These are phyloP conservation scores for Dendrostoma leiphaemia DNA, from an alignment of 2,329 filamentous ascomycete genomes.

Conservation along the genomic window DNA sequence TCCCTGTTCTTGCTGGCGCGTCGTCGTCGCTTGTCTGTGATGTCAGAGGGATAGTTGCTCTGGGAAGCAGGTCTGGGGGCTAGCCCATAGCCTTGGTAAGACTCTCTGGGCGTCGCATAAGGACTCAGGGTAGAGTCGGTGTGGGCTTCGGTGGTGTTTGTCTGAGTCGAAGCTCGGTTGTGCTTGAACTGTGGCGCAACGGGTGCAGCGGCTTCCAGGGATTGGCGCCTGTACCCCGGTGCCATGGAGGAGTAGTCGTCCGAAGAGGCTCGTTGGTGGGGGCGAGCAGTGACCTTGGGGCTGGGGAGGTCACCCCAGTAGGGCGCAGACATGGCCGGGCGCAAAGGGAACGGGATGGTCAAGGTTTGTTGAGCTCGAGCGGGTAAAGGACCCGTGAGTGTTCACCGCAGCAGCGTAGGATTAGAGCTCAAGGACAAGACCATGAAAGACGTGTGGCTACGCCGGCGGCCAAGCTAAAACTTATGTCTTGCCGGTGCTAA, in stretches of 20 bases:
- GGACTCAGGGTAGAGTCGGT: constrained; percentile 60
- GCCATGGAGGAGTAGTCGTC: constrained; percentile 30
- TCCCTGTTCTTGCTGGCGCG: constrained; percentile 42
- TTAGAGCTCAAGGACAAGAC: constrained; percentile 19
- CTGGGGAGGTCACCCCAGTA: constrained; percentile 60
- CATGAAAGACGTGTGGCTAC: constrained; percentile 13
- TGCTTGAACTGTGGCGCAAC: constrained; percentile 41
- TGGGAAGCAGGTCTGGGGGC: constrained; percentile 58
- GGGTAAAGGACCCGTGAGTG: constrained; percentile 21
- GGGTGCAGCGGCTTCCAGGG: constrained; percentile 28
- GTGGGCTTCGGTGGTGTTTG: constrained; percentile 50
- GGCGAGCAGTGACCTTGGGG: constrained; percentile 37
- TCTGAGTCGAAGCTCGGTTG: constrained; percentile 55
- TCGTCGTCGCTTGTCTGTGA: constrained; percentile 40
- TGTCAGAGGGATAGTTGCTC: constrained; percentile 40
- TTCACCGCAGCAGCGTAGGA: constrained; percentile 23
- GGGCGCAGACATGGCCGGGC: constrained; percentile 43
- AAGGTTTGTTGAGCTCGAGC: constrained; percentile 20
- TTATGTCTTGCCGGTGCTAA: constrained; percentile 13
- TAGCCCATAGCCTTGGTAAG: constrained; percentile 51
- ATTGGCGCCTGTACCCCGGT: constrained; percentile 31
- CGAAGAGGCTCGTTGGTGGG: constrained; percentile 37
- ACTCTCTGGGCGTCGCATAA: constrained; percentile 51
- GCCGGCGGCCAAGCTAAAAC: constrained; percentile 5
- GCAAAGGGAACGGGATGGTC: constrained; percentile 18